Evolutionary conservation across 148 eudicot genomes (phyloP).

Genomic region (Cornus controversa): DNA sequence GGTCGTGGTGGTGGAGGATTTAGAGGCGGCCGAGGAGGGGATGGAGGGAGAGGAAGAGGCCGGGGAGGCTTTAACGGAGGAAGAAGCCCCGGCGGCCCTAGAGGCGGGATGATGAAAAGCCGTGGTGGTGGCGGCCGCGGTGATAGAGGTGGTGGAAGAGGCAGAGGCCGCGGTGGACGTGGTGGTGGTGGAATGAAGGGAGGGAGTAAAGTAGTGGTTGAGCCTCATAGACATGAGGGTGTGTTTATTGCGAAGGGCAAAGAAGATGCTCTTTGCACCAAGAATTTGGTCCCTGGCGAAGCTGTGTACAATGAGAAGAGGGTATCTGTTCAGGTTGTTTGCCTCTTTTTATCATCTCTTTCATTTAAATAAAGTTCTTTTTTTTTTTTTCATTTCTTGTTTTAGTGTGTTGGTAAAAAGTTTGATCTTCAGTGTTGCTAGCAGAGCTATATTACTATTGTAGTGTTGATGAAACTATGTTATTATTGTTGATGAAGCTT

Average conservation of each 20-base stretch:
- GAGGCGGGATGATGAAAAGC: constrained; percentile 21
- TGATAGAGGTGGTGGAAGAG: constrained; percentile 34
- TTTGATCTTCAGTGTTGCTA: background rate
- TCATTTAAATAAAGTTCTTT: background rate
- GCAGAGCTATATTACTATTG: no score
- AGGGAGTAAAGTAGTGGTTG: constrained; percentile 71
- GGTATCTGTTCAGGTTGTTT: constrained; percentile 73
- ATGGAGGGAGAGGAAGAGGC: constrained; percentile 34
- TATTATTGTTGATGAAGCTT: no score
- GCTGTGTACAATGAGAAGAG: constrained; percentile 94
- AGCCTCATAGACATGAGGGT: constrained; percentile 87
- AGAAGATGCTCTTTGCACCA: constrained; percentile 90
- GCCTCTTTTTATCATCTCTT: background rate
- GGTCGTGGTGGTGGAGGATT: constrained; percentile 30
- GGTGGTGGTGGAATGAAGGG: constrained; percentile 71
- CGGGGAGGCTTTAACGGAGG: constrained; percentile 29
- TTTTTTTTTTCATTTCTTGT: background rate
- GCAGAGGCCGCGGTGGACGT: constrained; percentile 35
- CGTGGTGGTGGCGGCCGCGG: constrained; percentile 28
- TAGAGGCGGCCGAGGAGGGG: constrained; percentile 51
- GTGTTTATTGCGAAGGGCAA: constrained; percentile 90
- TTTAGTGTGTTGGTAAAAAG: background rate
- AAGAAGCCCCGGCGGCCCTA: constrained; percentile 29
- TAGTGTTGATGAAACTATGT: no score
- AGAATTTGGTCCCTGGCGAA: constrained; percentile 93